Evolutionary conservation across 2,329 filamentous ascomycete genomes (phyloP).

Genomic region (Colletotrichum liriopes): DNA sequence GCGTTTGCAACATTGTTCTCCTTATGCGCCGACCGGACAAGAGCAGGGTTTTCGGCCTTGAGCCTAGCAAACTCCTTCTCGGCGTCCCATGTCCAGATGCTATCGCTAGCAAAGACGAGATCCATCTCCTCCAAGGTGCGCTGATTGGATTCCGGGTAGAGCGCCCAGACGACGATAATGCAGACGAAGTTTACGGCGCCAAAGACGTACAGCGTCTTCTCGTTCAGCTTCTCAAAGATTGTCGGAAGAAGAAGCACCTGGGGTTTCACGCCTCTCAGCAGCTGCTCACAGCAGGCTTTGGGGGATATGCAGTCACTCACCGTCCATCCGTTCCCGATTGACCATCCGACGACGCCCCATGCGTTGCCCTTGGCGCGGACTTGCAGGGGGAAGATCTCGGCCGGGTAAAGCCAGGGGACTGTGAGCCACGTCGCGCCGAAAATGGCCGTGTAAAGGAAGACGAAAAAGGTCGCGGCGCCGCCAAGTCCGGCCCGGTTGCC

Average conservation of each 20-base stretch:
- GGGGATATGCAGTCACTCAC: constrained; percentile 44
- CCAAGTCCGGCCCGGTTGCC: constrained; percentile 67
- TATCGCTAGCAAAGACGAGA: constrained; percentile 77
- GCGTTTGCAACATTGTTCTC: constrained; percentile 41
- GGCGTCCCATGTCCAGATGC: constrained; percentile 80
- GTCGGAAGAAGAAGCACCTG: constrained; percentile 66
- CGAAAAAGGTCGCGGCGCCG: constrained; percentile 78
- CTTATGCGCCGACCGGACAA: constrained; percentile 55
- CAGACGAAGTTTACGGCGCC: constrained; percentile 76
- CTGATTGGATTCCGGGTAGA: constrained; percentile 83
- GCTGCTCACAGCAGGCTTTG: constrained; percentile 51
- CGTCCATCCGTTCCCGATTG: constrained; percentile 79
- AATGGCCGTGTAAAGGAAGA: constrained; percentile 69
- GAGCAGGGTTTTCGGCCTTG: constrained; percentile 65
- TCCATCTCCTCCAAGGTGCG: constrained; percentile 84
- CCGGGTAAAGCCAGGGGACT: constrained; percentile 75
- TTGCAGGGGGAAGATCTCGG: constrained; percentile 81
- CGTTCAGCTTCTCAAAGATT: constrained; percentile 76
- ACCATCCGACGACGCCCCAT: constrained; percentile 84
- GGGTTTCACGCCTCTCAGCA: background rate
- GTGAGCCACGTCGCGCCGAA: constrained; percentile 65
- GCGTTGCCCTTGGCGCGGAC: constrained; percentile 82
- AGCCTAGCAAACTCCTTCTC: constrained; percentile 75
- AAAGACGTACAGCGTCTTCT: constrained; percentile 83
- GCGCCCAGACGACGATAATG: constrained; percentile 79